phyloP scores from a whole-genome alignment of 371 early-diverging fungal genomes.

The Capillidium heterosporum region DNA sequence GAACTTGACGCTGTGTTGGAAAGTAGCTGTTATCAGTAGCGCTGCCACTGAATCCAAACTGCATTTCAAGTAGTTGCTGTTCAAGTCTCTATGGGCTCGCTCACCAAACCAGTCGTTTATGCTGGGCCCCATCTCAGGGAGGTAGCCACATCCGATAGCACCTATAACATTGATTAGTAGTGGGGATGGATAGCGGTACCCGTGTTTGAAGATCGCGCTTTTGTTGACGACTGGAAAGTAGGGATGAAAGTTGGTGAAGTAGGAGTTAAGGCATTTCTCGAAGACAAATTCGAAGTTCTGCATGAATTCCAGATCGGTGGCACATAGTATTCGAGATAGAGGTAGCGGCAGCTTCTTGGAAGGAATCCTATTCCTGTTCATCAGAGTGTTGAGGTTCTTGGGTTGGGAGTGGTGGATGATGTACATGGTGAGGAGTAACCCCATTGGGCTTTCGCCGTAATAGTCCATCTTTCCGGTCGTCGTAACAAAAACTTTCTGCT shows the following conservation, averaged over 20 bases:
- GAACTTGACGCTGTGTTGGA: not conserved
- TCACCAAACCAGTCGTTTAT: not conserved
- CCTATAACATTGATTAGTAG: not conserved
- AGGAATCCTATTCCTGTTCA: not conserved
- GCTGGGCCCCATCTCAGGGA: not conserved
- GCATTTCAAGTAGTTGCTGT: not conserved
- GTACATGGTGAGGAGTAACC: constrained; percentile 3
- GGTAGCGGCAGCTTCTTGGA: not conserved
- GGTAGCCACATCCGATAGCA: constrained; percentile 1
- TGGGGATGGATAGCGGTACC: not conserved
- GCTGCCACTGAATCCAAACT: not conserved
- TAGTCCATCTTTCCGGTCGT: not conserved
- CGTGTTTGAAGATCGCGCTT: not conserved
- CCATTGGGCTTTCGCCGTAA: constrained; percentile 3
- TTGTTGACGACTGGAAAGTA: constrained; percentile 1
- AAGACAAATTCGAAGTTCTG: not conserved
- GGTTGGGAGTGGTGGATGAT: not conserved
- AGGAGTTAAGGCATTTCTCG: constrained; percentile 7
- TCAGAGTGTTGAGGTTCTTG: not conserved
- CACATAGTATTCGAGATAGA: not conserved
- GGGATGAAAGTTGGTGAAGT: not conserved
- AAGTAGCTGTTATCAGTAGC: not conserved
- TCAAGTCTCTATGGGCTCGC: not conserved
- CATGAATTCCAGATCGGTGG: not conserved
- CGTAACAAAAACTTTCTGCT: not conserved